Percentiles rank a stretch among this genome's conserved stretches.
Conservation (phyloP, 2,329 filamentous ascomycete species). For the Thelonectria olida region DNA sequence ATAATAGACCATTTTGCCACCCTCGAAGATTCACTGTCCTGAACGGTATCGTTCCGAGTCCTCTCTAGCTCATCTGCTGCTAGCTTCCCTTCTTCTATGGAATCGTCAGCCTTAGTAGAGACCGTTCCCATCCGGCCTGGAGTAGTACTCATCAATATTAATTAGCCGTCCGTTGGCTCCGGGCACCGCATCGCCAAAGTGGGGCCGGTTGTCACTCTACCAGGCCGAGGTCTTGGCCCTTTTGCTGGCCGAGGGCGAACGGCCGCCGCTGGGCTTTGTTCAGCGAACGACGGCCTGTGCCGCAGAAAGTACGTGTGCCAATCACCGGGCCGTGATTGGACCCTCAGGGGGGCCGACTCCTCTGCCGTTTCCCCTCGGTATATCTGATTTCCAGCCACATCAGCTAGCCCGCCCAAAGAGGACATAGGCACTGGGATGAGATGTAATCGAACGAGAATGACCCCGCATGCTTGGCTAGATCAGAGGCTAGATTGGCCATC, state of each 20-base stretch:
- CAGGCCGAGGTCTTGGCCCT: not conserved
- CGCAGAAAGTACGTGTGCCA: not conserved
- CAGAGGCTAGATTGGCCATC: not conserved
- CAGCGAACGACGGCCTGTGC: not conserved
- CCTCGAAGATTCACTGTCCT: too few species aligned
- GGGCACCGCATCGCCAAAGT: not conserved
- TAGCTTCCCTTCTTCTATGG: too few species aligned
- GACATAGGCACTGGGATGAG: not conserved
- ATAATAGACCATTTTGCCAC: too few species aligned
- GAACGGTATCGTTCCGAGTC: too few species aligned
- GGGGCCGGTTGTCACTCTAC: not conserved
- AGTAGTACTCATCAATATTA: too few species aligned
- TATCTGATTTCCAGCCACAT: not conserved
- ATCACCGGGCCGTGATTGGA: not conserved
- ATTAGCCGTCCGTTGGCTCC: too few species aligned
- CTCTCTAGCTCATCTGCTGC: too few species aligned
- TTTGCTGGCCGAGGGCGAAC: not conserved
- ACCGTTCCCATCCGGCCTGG: too few species aligned
- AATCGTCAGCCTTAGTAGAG: too few species aligned
- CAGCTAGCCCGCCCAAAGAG: not conserved
- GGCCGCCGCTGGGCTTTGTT: not conserved
- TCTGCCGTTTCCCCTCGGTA: not conserved
- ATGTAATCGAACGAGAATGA: not conserved
- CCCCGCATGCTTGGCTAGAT: not conserved
- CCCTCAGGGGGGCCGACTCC: not conserved